phyloP scores from a whole-genome alignment of 2,329 filamentous ascomycete genomes.

The Pseudopyrenochaeta lycopersici region DNA sequence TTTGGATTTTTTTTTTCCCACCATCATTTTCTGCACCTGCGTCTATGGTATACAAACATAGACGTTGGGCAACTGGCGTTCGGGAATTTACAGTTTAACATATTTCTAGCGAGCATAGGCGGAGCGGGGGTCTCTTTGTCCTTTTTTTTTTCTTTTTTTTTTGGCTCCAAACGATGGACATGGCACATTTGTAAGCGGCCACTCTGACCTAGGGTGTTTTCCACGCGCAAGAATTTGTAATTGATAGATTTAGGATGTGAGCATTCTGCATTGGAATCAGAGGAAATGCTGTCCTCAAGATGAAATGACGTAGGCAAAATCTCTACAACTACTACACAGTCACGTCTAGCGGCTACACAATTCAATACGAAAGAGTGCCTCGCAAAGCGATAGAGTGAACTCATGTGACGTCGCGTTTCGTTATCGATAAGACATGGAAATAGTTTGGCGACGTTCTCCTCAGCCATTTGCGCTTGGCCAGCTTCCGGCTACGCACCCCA shows the following conservation, averaged over 20 bases:
- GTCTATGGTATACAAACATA: conserved; percentile 31
- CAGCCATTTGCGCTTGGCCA: conserved; percentile 13
- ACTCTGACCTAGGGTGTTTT: conserved; percentile 12
- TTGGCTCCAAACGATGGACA: conserved; percentile 43
- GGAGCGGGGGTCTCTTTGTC: conserved; percentile 40
- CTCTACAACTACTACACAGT: no score
- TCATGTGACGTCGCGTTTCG: conserved; percentile 33
- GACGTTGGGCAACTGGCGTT: conserved; percentile 39
- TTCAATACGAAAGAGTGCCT: no score
- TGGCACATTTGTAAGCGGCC: conserved; percentile 39
- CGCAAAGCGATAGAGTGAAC: conserved; percentile 2
- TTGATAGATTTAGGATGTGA: conserved; percentile 30
- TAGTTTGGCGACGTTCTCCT: conserved; percentile 22
- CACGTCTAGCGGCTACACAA: no score
- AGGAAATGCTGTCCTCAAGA: background rate
- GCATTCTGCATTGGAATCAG: background rate
- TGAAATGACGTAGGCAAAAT: conserved; percentile 3
- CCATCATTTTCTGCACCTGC: conserved; percentile 35
- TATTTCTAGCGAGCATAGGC: conserved; percentile 53
- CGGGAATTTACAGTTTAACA: conserved; percentile 34
- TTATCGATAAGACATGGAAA: conserved; percentile 44
- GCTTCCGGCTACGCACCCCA: background rate
- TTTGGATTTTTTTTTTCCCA: no score
- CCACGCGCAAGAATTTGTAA: conserved; percentile 31
- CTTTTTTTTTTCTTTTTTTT: no score